A percentile compares a stretch with the other conserved stretches of the same genome.
phyloP scores from a whole-genome alignment of 1,284 basidiomycete species.

The Cerrena zonata region DNA sequence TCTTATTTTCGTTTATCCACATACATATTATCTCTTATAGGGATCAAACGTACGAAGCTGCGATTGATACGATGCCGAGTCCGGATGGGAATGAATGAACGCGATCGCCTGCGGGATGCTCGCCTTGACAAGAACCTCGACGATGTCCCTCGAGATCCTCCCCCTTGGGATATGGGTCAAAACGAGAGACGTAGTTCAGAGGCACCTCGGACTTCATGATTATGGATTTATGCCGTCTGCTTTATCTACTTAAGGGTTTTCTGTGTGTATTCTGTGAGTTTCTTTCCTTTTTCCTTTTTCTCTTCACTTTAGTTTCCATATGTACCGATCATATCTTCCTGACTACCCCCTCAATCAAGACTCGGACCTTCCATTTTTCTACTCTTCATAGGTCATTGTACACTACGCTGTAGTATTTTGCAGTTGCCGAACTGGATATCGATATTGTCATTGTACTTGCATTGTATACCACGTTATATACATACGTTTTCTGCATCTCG shows the following conservation, averaged over 20 bases:
- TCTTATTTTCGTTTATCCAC: neutral
- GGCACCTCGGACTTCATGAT: neutral
- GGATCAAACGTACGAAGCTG: slow-evolving; percentile 79
- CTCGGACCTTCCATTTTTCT: too few relatives aligned
- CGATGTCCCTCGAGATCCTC: slow-evolving; percentile 64
- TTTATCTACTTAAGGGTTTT: neutral
- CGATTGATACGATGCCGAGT: slow-evolving; percentile 65
- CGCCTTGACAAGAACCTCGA: slow-evolving; percentile 68
- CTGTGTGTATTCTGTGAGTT: neutral
- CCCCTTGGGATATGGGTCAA: slow-evolving; percentile 54
- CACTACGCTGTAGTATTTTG: neutral
- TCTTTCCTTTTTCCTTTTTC: neutral
- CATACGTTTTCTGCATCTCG: too few relatives aligned
- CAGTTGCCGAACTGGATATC: too few relatives aligned
- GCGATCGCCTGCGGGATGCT: slow-evolving; percentile 64
- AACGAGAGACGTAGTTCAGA: neutral
- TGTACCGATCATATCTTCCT: neutral
- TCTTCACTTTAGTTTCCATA: neutral
- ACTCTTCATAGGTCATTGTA: neutral
- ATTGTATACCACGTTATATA: too few relatives aligned
- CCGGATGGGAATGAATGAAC: slow-evolving; percentile 66
- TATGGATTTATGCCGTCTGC: neutral
- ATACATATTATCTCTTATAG: slow-evolving; percentile 29
- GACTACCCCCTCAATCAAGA: neutral
- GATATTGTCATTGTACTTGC: too few relatives aligned